A percentile compares a stretch with the other conserved stretches of the same genome.
phyloP scores from a whole-genome alignment of 805 yeast species.

The Candida lessepsii region DNA sequence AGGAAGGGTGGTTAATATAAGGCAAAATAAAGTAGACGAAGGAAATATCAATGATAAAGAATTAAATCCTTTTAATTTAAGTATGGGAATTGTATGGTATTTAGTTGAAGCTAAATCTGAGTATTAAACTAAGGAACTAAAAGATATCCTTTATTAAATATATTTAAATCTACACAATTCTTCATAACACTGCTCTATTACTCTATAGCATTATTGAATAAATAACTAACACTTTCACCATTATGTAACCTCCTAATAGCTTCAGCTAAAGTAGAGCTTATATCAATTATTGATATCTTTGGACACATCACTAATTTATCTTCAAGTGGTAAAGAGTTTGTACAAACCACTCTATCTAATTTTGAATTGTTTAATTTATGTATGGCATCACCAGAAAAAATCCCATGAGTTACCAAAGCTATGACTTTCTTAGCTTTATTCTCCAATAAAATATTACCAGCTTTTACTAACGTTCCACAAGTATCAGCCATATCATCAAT shows the following conservation, averaged over 20 bases:
- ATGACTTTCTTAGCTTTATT: conserved; percentile 83
- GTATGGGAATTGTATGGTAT: conserved; percentile 64
- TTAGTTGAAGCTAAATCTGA: conserved; percentile 55
- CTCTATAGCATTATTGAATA: conserved; percentile 66
- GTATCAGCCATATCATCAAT: conserved; percentile 99
- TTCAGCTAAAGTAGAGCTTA: conserved; percentile 86
- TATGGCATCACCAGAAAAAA: conserved; percentile 82
- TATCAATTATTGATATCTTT: conserved; percentile 78
- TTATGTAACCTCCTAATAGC: conserved; percentile 92
- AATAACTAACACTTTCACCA: conserved; percentile 83
- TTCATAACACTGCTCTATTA: conserved; percentile 2
- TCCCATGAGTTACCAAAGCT: conserved; percentile 95
- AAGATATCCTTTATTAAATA: too few relatives aligned
- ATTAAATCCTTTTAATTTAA: conserved; percentile 65
- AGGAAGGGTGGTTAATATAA: conserved; percentile 62
- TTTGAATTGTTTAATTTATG: conserved; percentile 66
- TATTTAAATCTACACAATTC: too few relatives aligned
- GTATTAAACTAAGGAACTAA: conserved; percentile 1
- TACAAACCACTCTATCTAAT: conserved; percentile 76
- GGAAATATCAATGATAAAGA: conserved; percentile 29
- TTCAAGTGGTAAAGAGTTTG: conserved; percentile 87
- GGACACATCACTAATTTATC: conserved; percentile 57
- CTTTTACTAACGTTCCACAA: conserved; percentile 94
- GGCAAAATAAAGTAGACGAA: conserved; percentile 51
- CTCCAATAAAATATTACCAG: conserved; percentile 79